phyloP scores from a whole-genome alignment of 176 grass and related monocot genomes.

The Triticum urartu region DNA sequence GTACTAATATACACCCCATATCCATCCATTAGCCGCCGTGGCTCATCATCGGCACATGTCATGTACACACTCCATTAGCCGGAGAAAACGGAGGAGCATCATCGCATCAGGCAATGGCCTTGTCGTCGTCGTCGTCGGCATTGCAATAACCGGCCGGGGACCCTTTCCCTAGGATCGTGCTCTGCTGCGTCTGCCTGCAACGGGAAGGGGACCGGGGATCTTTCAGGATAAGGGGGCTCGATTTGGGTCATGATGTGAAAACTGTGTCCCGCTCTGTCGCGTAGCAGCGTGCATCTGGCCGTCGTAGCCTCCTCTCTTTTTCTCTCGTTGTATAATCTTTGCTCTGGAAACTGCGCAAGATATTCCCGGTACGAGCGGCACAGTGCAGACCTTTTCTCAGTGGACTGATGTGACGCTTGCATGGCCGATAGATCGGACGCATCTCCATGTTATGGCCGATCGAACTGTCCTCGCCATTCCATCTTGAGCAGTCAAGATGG shows the following conservation, averaged over 20 bases:
- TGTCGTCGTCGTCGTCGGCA: not conserved
- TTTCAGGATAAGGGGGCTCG: constrained; percentile 47
- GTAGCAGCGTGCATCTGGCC: not conserved
- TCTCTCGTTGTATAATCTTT: not conserved
- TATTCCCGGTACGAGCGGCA: not conserved
- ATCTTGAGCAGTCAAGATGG: not conserved
- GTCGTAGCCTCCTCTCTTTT: not conserved
- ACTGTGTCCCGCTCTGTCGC: constrained; percentile 1
- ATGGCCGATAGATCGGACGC: not conserved
- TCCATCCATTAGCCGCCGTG: not conserved
- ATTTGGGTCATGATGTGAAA: constrained; percentile 55
- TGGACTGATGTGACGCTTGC: constrained; percentile 19
- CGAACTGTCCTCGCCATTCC: not conserved
- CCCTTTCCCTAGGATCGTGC: constrained; percentile 6
- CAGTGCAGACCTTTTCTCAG: not conserved
- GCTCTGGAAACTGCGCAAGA: not conserved
- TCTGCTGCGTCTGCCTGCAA: not conserved
- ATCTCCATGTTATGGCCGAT: not conserved
- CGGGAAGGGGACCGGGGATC: constrained; percentile 46
- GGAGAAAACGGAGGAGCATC: not conserved
- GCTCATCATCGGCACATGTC: not conserved
- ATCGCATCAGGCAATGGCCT: not conserved
- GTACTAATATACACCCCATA: not conserved
- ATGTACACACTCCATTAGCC: not conserved
- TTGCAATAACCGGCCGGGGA: constrained; percentile 1